These are phyloP conservation scores for Prunus persica DNA, from an alignment of 306 rosid species.

Conservation along the genomic window DNA sequence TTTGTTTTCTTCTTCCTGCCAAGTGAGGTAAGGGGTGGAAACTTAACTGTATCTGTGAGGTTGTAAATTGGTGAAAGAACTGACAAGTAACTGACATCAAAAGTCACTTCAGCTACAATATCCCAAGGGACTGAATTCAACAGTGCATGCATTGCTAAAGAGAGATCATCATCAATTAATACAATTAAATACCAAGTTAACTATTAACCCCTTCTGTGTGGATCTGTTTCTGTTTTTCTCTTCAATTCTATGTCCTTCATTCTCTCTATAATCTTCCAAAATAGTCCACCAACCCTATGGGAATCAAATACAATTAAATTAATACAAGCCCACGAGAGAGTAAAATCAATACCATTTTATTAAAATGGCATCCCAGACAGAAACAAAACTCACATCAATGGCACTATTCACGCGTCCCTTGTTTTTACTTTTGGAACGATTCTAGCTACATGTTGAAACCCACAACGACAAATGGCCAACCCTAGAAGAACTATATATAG, in stretches of 20 bases:
- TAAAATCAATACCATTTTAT: not conserved
- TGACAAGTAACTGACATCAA: conserved; percentile 30
- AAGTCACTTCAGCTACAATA: conserved; percentile 51
- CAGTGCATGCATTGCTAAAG: too few relatives aligned
- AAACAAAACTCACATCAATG: conserved; percentile 36
- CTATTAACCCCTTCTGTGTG: too few relatives aligned
- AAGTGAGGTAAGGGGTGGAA: not conserved
- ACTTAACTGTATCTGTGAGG: conserved; percentile 36
- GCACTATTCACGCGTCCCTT: conserved; percentile 40
- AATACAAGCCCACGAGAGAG: not conserved
- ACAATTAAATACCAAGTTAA: too few relatives aligned
- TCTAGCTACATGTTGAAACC: conserved; percentile 12
- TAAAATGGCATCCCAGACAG: conserved; percentile 11
- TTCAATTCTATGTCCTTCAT: too few relatives aligned
- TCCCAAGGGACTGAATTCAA: not conserved
- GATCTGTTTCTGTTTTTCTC: too few relatives aligned
- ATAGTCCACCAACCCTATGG: not conserved
- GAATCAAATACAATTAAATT: conserved; percentile 40
- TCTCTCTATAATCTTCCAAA: too few relatives aligned
- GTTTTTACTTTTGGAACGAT: conserved; percentile 38
- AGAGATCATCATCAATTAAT: too few relatives aligned
- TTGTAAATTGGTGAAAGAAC: conserved; percentile 35
- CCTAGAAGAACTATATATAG: conserved; percentile 2
- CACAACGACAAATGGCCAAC: conserved; percentile 17
- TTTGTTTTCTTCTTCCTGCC: not conserved